These are phyloP conservation scores for Ichthyophthirius multifiliis DNA, from an alignment of 169 alveolate genomes.

Conservation along the genomic window DNA sequence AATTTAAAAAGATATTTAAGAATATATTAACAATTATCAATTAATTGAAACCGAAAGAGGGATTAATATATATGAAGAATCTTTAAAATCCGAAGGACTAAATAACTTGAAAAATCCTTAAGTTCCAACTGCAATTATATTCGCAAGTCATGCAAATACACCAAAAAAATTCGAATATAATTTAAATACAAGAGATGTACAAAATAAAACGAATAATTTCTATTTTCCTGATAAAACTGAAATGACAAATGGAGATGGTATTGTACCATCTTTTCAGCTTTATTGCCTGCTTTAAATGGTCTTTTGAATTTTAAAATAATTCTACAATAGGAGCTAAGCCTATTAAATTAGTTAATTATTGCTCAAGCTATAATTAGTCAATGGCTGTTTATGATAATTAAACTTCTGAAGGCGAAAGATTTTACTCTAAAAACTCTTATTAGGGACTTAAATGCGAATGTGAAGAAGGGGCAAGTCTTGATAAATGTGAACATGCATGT, in stretches of 20 bases:
- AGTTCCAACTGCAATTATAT: constrained; percentile 16
- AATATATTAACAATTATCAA: neutral
- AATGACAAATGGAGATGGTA: constrained; percentile 10
- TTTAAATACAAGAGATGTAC: neutral
- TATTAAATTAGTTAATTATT: constrained; percentile 4
- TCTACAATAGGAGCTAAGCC: neutral
- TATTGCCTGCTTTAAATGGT: constrained; percentile 26
- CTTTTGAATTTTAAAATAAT: too few species aligned
- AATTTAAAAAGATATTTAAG: neutral
- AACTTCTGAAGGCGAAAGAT: neutral
- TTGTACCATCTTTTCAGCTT: constrained; percentile 20
- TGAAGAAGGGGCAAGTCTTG: constrained; percentile 1
- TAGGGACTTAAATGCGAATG: constrained; percentile 30
- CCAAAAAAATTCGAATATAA: constrained; percentile 2
- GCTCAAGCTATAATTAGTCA: constrained; percentile 10
- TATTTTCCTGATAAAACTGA: constrained; percentile 16
- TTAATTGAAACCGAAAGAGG: neutral
- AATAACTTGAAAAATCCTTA: constrained; percentile 12
- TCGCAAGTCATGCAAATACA: neutral
- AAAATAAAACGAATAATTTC: neutral
- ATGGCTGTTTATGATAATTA: neutral
- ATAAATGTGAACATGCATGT: constrained; percentile 31
- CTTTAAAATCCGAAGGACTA: neutral
- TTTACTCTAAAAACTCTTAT: neutral
- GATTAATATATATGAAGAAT: neutral